A percentile compares a stretch with the other conserved stretches of the same genome.
Conservation (phyloP, 257 asterid species). For the Gentiana macrophylla region DNA sequence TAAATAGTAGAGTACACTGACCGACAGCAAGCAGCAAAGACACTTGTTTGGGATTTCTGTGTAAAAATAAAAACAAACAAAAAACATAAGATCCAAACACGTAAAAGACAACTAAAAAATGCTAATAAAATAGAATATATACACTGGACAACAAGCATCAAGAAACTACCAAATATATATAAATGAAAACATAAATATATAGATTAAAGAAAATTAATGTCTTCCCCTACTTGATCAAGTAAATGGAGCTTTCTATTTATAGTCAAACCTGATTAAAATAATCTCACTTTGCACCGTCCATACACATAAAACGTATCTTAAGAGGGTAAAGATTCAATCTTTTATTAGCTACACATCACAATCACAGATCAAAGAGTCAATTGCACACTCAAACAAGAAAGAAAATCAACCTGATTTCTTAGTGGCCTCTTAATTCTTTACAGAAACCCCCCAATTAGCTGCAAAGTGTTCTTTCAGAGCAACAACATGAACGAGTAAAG, state of each 20-base stretch:
- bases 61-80: slow-evolving; percentile 2
- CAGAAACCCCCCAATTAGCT: slow-evolving; percentile 16
- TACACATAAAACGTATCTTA: slow-evolving; percentile 32
- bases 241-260: slow-evolving; percentile 21
- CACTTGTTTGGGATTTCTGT: slow-evolving; percentile 32
- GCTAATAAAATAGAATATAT: slow-evolving; percentile 5
- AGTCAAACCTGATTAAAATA: slow-evolving; percentile 36
- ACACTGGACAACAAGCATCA: not conserved
- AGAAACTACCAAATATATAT: slow-evolving; percentile 13
- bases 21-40: slow-evolving; percentile 25
- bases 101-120: not conserved
- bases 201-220: slow-evolving; percentile 2
- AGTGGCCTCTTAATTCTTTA: too few relatives aligned
- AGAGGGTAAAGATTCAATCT: slow-evolving; percentile 14
- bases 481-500: slow-evolving; percentile 22
- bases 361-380: slow-evolving; percentile 13
- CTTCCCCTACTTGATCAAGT: slow-evolving; percentile 5
- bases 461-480: slow-evolving; percentile 5
- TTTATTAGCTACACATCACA: slow-evolving; percentile 1
- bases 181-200: slow-evolving; percentile 13
- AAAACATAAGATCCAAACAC: not conserved
- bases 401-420: slow-evolving; percentile 12
- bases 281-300: slow-evolving; percentile 28
- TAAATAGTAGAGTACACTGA: slow-evolving; percentile 12
- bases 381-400: slow-evolving; percentile 2